Base-by-base conservation (phyloP, 176 grass and related monocot species). In the Juncus inflexus region DNA sequence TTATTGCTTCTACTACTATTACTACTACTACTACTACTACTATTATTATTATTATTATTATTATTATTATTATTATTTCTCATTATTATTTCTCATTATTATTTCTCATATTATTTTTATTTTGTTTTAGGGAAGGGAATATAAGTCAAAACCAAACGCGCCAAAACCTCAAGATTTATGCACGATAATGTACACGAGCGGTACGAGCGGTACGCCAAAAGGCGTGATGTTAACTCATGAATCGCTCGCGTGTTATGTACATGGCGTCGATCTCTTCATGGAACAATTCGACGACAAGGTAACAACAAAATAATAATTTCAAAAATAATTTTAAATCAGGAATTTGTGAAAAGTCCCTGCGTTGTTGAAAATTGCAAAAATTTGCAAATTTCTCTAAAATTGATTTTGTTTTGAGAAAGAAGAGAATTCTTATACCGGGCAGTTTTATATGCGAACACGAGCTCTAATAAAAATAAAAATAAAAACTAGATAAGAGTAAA, bases 171-270 rank as follows among this genome's bases (percentile, higher is more conserved):
- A 47, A 65, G 89, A 99, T 76, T 68, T 76, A 73, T 99, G 94
- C 69, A 99, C 94, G 42, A 92, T 99, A 65, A 99, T 99, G 94
- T 99, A 99, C 69, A 99, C 94, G 57, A 99, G 94, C 76, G 94
- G 94, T 71, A 99, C 94, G 19, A 99, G 94, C 4, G 94, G 94
- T 69, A 65, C 74, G 39, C 94, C 94, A 11, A 99, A 99, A 73
- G 94, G 94, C 61, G 94, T 99, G 4, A 84, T 92, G 72, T 74
- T 99, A 49, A 89, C 75, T 73, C 94, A 99, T 76, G 83, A 92
- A 73, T 78, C 73, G 8, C 83, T 84, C 63, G 83, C 80, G 37
- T 69, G 57, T 64, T 90, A 79, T 66, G 94, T 99, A 37, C 76
- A 70, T 63, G 94, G 94, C 10, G 72, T 86, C 49, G 76, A 83